Evolutionary conservation across 1,284 basidiomycete species (phyloP), one percentile per base, ranked within the genome.

Genomic region (Trametes pubescens): DNA sequence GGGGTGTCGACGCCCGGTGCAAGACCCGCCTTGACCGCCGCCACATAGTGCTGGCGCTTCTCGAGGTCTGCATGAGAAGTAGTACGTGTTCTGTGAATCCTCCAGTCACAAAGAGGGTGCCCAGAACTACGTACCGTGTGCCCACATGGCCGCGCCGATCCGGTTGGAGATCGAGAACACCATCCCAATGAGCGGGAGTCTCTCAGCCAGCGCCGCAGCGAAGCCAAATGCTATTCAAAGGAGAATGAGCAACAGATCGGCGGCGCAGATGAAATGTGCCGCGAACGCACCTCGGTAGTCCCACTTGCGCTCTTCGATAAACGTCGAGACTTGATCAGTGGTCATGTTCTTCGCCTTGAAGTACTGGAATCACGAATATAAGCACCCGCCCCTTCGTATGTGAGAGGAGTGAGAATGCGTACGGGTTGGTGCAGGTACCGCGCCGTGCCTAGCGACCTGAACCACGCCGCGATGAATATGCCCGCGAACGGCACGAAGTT

Each of bases 71-170:
- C 4, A 6, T 13, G 37, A n/a, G 29, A 26, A 14, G n/a, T 24
- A 47, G 10, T 18, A 44, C 6, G 18, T 43, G 14, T 18, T 13
- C 18, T n/a, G 18, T 43, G 3, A 1, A 8, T 16, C 10, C 10
- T 16, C 13, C 16, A 9, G n/a, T n/a, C n/a, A 18, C 16, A 4
- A 22, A 11, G 38, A 13, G 8, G 8, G 29, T 14, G 18, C 7
- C n/a, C n/a, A n/a, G 3, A 1, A 22, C 29, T 18, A 78, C 84
- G 24, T 70, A 92, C 91, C 92, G 70, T 91, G 86, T 8, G 91
- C 91, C 93, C 93, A 95, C 94, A 96, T 96, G 1, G 93, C 93
- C 1, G 93, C 92, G 2, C 94, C 94, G 32, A 96, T 86, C 13
- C 92, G 83, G 74, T 96, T 96, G 0, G 93, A 94, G 34, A 96